Base-by-base conservation (phyloP, 2,329 filamentous ascomycete species). In the Pyrenophora graminea region DNA sequence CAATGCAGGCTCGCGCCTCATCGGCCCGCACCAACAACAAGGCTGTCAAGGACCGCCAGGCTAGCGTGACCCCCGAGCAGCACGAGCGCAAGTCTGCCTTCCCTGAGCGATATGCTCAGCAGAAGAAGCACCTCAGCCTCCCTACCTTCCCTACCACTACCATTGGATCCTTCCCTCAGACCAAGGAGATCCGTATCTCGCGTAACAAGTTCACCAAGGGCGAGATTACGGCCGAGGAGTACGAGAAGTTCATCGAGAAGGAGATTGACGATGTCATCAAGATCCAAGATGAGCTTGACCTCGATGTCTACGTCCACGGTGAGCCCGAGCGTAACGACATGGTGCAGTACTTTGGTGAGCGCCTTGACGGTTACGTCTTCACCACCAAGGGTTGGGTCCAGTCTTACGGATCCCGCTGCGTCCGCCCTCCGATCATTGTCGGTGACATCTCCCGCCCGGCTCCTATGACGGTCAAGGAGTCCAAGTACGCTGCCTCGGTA, bases 291-390 rank as follows among this genome's bases (percentile, higher is more conserved):
- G 94, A 97, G 82, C 92, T 99, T 71, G 91, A 86, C 77, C 88
- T 99, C 48, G 94, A 99, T 69, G 94, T 99, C 76, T 90, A 89
- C 75, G 94, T 99, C 62, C 94, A 99, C 83, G 94, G 94, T 75
- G 94, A 99, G 85, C 94, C 94, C 55, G 94, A 99, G 86, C 91
- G 94, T 78, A 99, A 99, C 82, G 94, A 99, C 87, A 99, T 99
- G 94, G 94, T 99, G 46, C 94, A 99, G 81, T 99, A 97, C 87
- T 99, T 99, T 70, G 94, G 94, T 79, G 94, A 99, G 86, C 89
- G 91, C 72, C 85, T 99, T 59, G 86, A 95, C 71, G 94, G 94
- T 72, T 99, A 97, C 77, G 89, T 91, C 75, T 99, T 99, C 86
- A 99, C 94, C 76, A 97, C 93, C 76, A 90, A 97, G 81, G 94